Evolutionary conservation across 768 basidiomycete species (phyloP), one percentile per base, ranked within the genome.

Genomic region (Galerina marginata): DNA sequence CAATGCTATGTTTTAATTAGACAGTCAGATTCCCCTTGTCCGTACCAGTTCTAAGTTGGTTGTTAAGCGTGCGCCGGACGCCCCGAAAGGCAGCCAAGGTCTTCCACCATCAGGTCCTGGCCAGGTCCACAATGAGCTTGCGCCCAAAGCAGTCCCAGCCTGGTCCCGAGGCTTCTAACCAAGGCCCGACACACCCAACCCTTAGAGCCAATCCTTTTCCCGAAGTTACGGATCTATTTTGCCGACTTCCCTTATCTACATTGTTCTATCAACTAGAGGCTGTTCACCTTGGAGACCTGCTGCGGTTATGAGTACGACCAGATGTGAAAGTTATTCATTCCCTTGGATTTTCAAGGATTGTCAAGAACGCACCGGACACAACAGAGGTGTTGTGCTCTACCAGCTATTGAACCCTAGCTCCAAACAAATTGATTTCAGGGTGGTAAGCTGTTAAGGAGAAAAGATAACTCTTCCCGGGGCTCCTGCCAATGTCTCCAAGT

Each of bases 1-100:
- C 85, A 87, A 87, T 87, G 86, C 87, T 88, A 85, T 87, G 86
- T 87, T 87, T 87, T 87, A 87, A 87, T 88, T 87, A 87, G 85
- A 87, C 86, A 87, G 86, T 87, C 87, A 85, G 86, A 87, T 88
- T 87, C 86, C 86, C 87, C 86, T 84, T 84, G 86, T 87, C 86
- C 85, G 83, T 83, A 84, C 86, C 63, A 61, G 63, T 64, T 64
- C 63, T 64, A 64, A 64, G 63, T 64, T 51, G 63, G 63, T 64
- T 64, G 63, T 64, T 64, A 64, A 64, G 59, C 59, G 63, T 61
- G 40, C 63, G 56, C 63, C 63, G 56, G 63, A 64, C 63, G 63
- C 63, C 60, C 64, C 60, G 55, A 60, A 54, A 54, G 54, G 64
- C 64, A 65, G 64, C 68, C 68, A 66, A 71, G 61, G 69, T 56